Evolutionary conservation across 2,329 filamentous ascomycete genomes (phyloP).

Genomic region (Penicillium psychrosexuale): DNA sequence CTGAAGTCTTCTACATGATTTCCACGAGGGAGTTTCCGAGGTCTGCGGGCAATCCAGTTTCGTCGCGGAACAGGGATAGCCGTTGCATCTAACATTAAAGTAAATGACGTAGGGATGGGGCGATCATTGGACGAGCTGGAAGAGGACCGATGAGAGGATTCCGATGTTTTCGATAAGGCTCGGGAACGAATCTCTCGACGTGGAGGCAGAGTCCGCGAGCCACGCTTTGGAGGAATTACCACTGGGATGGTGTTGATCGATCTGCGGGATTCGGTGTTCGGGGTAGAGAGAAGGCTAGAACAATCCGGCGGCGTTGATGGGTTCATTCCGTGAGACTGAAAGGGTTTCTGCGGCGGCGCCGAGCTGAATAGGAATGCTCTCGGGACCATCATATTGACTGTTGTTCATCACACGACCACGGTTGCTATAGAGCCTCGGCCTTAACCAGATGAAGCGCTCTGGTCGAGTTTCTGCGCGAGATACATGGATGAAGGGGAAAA

Average conservation of each 20-base stretch:
- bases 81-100: conserved; percentile 58
- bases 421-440: conserved; percentile 12
- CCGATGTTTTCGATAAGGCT: conserved; percentile 18
- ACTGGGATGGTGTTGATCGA: conserved; percentile 32
- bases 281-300: conserved; percentile 15
- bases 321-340: conserved; percentile 8
- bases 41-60: conserved; percentile 38
- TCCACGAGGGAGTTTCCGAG: conserved; percentile 41
- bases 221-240: conserved; percentile 36
- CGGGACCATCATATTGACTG: conserved; percentile 41
- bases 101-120: conserved; percentile 54
- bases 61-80: conserved; percentile 54
- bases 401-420: conserved; percentile 19
- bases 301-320: conserved; percentile 17
- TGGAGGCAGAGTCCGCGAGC: conserved; percentile 21
- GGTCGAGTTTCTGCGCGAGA: conserved; percentile 40
- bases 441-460: conserved; percentile 40
- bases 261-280: conserved; percentile 6
- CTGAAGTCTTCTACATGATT: conserved; percentile 52
- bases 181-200: conserved; percentile 20
- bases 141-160: conserved; percentile 25
- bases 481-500: conserved; percentile 34
- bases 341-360: conserved; percentile 25
- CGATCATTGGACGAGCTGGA: conserved; percentile 33
- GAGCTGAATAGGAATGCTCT: conserved; percentile 40